Conservation (phyloP, 352 stramenopile species). For the Pythium phragmitis region DNA sequence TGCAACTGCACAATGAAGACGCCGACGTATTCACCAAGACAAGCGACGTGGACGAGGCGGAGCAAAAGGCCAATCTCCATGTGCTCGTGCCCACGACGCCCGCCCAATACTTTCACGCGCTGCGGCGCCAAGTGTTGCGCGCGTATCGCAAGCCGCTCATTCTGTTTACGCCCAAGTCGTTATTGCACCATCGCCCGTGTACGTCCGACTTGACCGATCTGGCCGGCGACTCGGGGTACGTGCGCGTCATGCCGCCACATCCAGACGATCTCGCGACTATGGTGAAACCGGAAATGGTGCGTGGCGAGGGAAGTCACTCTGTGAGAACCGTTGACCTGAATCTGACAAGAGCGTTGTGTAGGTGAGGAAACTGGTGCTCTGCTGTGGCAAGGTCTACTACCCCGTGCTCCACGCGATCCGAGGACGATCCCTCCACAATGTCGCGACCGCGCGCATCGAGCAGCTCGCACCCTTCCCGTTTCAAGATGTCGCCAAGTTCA, state of each 20-base stretch:
- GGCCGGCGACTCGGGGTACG: constrained; percentile 50
- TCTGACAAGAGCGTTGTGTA: constrained; percentile 14
- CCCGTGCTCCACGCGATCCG: constrained; percentile 62
- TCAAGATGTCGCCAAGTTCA: constrained; percentile 91
- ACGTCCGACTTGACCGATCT: constrained; percentile 76
- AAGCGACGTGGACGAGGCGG: constrained; percentile 34
- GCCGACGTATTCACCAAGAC: constrained; percentile 24
- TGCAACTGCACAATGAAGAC: constrained; percentile 54
- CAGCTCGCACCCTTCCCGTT: constrained; percentile 97
- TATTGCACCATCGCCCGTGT: constrained; percentile 81
- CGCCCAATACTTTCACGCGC: constrained; percentile 96
- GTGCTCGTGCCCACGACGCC: constrained; percentile 84
- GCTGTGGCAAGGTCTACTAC: constrained; percentile 88
- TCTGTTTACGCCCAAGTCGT: constrained; percentile 79
- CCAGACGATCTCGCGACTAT: constrained; percentile 68
- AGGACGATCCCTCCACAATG: constrained; percentile 49
- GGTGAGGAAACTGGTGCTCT: constrained; percentile 78
- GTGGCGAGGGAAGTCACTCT: background rate
- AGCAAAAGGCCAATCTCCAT: constrained; percentile 69
- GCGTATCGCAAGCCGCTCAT: constrained; percentile 81
- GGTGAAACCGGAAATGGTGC: constrained; percentile 46
- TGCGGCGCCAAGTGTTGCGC: constrained; percentile 82
- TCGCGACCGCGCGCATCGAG: constrained; percentile 76
- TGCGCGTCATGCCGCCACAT: constrained; percentile 71
- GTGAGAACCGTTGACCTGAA: too few relatives aligned